Evolutionary conservation across 2,329 filamentous ascomycete species (phyloP).

Genomic region (Xylaria sp.): DNA sequence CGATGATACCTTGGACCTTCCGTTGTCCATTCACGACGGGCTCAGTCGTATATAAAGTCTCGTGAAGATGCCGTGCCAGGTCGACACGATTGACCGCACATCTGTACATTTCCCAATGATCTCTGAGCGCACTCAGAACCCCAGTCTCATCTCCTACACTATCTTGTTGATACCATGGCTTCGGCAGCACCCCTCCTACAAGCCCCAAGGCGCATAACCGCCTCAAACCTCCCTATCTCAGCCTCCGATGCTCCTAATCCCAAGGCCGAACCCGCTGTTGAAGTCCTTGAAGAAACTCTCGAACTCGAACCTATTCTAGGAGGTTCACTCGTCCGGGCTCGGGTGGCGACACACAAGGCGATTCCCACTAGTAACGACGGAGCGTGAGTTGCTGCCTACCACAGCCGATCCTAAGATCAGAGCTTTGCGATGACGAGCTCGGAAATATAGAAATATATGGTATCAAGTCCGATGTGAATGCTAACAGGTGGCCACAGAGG

Average conservation of each 20-base stretch:
- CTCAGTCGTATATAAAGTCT: conserved; percentile 15
- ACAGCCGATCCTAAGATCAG: background rate
- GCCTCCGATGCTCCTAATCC: conserved; percentile 19
- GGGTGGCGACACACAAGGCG: conserved; percentile 41
- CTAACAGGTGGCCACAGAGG: conserved; percentile 38
- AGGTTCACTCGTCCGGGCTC: conserved; percentile 36
- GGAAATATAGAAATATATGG: background rate
- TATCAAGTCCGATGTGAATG: background rate
- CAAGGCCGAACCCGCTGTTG: conserved; percentile 43
- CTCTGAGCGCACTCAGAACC: background rate
- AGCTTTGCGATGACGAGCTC: background rate
- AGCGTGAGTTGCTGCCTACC: conserved; percentile 39
- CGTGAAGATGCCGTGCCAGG: background rate
- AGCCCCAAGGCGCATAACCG: conserved; percentile 43
- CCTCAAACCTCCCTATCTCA: conserved; percentile 43
- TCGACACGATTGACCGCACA: background rate
- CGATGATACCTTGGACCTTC: background rate
- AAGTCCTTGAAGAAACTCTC: conserved; percentile 43
- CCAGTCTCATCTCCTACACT: background rate
- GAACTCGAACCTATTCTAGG: conserved; percentile 38
- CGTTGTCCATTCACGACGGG: background rate
- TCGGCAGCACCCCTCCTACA: conserved; percentile 28
- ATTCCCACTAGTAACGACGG: conserved; percentile 45
- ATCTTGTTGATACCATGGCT: conserved; percentile 8
- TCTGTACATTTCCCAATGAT: background rate